These are phyloP conservation scores for Polychytrium aggregatum DNA, from an alignment of 192 early-diverging fungal species.

Conservation along the genomic window DNA sequence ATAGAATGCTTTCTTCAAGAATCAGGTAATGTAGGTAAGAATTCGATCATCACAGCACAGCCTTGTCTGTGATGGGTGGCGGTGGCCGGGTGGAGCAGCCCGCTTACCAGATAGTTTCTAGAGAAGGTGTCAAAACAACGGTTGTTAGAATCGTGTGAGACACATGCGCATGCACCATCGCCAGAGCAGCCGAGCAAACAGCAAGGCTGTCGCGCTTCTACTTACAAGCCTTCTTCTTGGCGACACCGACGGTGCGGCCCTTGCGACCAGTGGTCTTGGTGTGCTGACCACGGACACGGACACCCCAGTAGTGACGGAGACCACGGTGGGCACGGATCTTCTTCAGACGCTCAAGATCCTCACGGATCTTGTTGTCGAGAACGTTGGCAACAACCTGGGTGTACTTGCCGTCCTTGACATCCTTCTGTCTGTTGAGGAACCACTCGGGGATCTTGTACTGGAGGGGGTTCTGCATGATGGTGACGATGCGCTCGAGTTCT, in stretches of 20 bases:
- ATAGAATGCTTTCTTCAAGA: no score
- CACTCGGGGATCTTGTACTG: constrained; percentile 99
- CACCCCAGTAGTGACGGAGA: constrained; percentile 96
- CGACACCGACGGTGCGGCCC: constrained; percentile 92
- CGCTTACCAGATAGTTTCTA: no score
- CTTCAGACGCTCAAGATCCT: constrained; percentile 97
- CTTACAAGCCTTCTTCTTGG: constrained; percentile 88
- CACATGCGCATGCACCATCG: no score
- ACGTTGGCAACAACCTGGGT: constrained; percentile 89
- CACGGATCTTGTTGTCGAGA: constrained; percentile 93
- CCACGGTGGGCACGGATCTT: constrained; percentile 99
- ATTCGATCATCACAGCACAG: no score
- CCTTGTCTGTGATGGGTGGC: no score
- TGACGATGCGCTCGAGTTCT: constrained; percentile 96
- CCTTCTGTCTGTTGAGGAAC: constrained; percentile 99
- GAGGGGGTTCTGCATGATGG: constrained; percentile 97
- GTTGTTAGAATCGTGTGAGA: no score
- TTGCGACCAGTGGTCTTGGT: constrained; percentile 98
- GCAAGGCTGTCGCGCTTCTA: no score
- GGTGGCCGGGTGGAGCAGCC: no score
- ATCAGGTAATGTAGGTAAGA: no score
- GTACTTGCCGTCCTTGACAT: constrained; percentile 90
- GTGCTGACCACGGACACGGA: constrained; percentile 99
- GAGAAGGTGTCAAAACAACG: no score
- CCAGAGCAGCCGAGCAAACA: no score